A percentile compares a stretch with the other conserved stretches of the same genome.
These are phyloP conservation scores for Bondarzewia mesenterica DNA, from an alignment of 1,284 basidiomycete genomes.

Conservation along the genomic window DNA sequence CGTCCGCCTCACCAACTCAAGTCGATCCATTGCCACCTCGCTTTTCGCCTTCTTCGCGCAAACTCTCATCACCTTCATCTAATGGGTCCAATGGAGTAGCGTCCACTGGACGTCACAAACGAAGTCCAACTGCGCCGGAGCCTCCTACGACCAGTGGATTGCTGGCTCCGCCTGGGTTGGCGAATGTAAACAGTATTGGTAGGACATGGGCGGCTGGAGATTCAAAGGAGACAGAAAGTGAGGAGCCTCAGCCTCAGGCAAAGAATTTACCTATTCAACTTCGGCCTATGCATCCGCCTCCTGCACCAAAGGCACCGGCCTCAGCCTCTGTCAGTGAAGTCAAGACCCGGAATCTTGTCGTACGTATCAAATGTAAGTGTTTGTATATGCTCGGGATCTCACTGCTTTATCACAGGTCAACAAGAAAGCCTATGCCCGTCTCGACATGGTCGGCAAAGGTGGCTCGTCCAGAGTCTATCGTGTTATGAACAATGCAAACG, in stretches of 20 bases:
- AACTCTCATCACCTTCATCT: slow-evolving; percentile 15
- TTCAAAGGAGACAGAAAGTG: slow-evolving; percentile 22
- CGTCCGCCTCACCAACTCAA: slow-evolving; percentile 30
- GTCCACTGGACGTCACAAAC: slow-evolving; percentile 30
- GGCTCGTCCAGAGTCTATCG: slow-evolving; percentile 92
- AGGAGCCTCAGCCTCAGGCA: slow-evolving; percentile 5
- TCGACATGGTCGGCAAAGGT: slow-evolving; percentile 86
- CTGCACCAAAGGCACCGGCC: slow-evolving; percentile 8
- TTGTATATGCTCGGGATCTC: background rate
- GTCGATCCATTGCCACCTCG: slow-evolving; percentile 27
- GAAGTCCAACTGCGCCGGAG: slow-evolving; percentile 59
- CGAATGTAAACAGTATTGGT: slow-evolving; percentile 12
- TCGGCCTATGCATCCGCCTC: background rate
- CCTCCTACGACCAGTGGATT: slow-evolving; percentile 35
- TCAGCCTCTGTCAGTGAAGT: slow-evolving; percentile 10
- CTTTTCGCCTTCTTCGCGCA: slow-evolving; percentile 17
- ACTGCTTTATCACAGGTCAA: slow-evolving; percentile 50
- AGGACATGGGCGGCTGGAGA: slow-evolving; percentile 46
- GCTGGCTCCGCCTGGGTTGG: slow-evolving; percentile 17
- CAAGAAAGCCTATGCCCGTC: slow-evolving; percentile 70
- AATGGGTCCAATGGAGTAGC: background rate
- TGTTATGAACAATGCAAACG: slow-evolving; percentile 69
- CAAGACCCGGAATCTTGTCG: slow-evolving; percentile 22
- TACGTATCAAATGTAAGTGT: slow-evolving; percentile 11
- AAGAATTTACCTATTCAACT: background rate